Evolutionary conservation across 2,329 filamentous ascomycete genomes (phyloP).

Genomic region (Talaromyces amestolkiae): DNA sequence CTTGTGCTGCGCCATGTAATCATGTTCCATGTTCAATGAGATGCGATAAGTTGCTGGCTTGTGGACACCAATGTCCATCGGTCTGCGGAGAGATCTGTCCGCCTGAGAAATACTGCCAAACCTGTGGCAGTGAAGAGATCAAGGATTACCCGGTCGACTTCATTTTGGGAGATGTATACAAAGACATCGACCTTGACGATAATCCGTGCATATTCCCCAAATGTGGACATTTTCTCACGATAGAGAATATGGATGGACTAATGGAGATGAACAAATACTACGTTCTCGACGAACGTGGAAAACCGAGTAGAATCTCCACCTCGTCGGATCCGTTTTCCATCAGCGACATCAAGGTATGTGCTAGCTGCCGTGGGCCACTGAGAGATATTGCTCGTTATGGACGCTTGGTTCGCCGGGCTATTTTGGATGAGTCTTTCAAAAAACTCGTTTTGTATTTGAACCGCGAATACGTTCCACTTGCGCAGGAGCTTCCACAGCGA

Average conservation of each 20-base stretch:
- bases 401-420: constrained; percentile 58
- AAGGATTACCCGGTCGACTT: constrained; percentile 56
- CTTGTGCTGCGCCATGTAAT: constrained; percentile 67
- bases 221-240: constrained; percentile 64
- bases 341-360: constrained; percentile 54
- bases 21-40: constrained; percentile 63
- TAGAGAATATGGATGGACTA: constrained; percentile 59
- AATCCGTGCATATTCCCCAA: constrained; percentile 61
- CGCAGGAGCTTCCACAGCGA: constrained; percentile 29
- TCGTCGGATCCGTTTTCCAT: constrained; percentile 51
- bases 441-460: constrained; percentile 61
- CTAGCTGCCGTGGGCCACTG: constrained; percentile 59
- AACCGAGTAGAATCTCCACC: constrained; percentile 26
- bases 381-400: constrained; percentile 60
- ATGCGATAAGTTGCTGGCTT: constrained; percentile 54
- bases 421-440: constrained; percentile 63
- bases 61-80: constrained; percentile 64
- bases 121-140: constrained; percentile 47
- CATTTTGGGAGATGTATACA: constrained; percentile 54
- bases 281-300: constrained; percentile 25
- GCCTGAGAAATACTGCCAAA: constrained; percentile 53
- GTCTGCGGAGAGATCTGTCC: constrained; percentile 66
- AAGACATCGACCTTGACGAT: constrained; percentile 57
- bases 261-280: constrained; percentile 52
- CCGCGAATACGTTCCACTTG: constrained; percentile 42